Evolutionary conservation across 495 filamentous ascomycete genomes (phyloP).

Genomic region (Aspergillus carlsbadensis): DNA sequence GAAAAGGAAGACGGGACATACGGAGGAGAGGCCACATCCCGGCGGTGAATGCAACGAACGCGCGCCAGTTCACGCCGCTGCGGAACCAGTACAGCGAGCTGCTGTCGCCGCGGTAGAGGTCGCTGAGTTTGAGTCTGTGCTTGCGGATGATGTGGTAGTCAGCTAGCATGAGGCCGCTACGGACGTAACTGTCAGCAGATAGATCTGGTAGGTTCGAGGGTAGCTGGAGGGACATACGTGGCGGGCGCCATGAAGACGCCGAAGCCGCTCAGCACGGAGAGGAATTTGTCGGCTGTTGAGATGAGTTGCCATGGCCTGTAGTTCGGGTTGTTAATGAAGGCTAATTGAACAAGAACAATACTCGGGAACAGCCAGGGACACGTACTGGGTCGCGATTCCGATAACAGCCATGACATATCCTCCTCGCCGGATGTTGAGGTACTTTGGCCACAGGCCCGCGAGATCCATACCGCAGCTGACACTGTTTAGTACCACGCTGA

Average conservation of each 20-base stretch:
- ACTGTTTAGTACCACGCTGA: slow-evolving; percentile 4
- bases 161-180: slow-evolving; percentile 6
- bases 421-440: slow-evolving; percentile 3
- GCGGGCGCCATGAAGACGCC: slow-evolving; percentile 11
- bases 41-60: background rate
- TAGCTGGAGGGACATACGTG: background rate
- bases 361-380: background rate
- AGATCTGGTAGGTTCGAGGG: background rate
- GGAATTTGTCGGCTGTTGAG: slow-evolving; percentile 8
- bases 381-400: slow-evolving; percentile 7
- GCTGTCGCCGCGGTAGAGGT: slow-evolving; percentile 7
- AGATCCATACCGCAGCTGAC: slow-evolving; percentile 6
- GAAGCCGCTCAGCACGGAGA: slow-evolving; percentile 11
- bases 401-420: slow-evolving; percentile 8
- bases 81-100: slow-evolving; percentile 7
- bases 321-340: background rate
- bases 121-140: background rate
- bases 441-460: slow-evolving; percentile 4
- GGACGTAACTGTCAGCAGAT: no score
- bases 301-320: slow-evolving; percentile 9
- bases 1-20: background rate
- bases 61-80: slow-evolving; percentile 9
- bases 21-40: slow-evolving; percentile 12
- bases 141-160: slow-evolving; percentile 7
- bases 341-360: background rate